Percentiles rank a stretch among this genome's conserved stretches.
phyloP scores from a whole-genome alignment of 768 basidiomycete genomes.

The Saitozyma sp. region DNA sequence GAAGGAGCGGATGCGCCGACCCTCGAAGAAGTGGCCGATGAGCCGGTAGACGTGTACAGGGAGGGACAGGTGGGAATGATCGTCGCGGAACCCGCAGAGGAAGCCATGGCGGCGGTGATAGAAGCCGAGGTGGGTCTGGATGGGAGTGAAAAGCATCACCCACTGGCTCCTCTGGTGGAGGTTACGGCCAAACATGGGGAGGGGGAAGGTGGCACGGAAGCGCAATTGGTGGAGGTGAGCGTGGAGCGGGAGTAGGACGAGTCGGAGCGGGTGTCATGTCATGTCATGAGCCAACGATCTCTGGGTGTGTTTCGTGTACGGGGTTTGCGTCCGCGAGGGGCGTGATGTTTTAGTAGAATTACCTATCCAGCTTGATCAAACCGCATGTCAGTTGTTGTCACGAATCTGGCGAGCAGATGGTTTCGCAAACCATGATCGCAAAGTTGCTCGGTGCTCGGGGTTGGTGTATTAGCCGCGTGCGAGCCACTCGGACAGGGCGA shows the following conservation, averaged over 20 bases:
- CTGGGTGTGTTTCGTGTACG: too few relatives aligned
- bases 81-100: constrained; percentile 15
- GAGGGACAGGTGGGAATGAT: constrained; percentile 23
- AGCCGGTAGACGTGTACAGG: constrained; percentile 27
- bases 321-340: too few relatives aligned
- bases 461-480: too few relatives aligned
- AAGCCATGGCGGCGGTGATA: constrained; percentile 16
- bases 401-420: too few relatives aligned
- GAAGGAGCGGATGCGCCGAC: not conserved
- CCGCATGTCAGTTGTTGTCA: too few relatives aligned
- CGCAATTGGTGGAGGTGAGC: not conserved
- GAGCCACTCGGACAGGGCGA: too few relatives aligned
- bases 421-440: too few relatives aligned
- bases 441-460: too few relatives aligned
- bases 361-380: too few relatives aligned
- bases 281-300: too few relatives aligned
- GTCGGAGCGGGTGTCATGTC: too few relatives aligned
- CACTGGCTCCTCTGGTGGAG: not conserved
- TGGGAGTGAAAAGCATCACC: not conserved
- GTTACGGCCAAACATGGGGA: not conserved
- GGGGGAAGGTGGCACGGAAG: not conserved
- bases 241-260: not conserved
- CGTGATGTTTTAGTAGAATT: too few relatives aligned
- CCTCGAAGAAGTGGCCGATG: constrained; percentile 2
- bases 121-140: constrained; percentile 1